Conservation (phyloP, 805 yeast genomes). For the Candida maris region DNA sequence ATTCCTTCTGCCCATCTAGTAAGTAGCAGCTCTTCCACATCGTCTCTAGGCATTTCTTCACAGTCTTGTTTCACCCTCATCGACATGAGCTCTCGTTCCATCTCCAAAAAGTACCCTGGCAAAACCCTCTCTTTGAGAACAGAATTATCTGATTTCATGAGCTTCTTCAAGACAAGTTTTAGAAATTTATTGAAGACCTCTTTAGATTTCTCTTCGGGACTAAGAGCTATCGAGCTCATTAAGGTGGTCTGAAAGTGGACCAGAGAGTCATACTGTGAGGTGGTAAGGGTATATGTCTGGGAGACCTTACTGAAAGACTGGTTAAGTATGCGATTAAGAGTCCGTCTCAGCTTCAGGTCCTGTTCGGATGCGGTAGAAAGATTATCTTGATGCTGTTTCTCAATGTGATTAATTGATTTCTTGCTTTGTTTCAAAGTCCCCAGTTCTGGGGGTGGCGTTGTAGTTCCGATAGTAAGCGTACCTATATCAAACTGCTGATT, state of each 20-base stretch:
- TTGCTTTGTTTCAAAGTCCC: constrained; percentile 10
- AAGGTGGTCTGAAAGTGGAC: constrained; percentile 37
- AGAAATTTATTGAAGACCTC: constrained; percentile 30
- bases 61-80: constrained; percentile 6
- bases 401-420: neutral
- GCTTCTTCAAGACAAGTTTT: constrained; percentile 28
- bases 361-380: constrained; percentile 8
- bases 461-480: constrained; percentile 6
- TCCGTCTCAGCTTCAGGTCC: constrained; percentile 19
- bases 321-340: constrained; percentile 36
- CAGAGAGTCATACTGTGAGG: constrained; percentile 47
- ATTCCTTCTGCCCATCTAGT: constrained; percentile 48
- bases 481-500: constrained; percentile 10
- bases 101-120: constrained; percentile 22
- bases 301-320: constrained; percentile 43
- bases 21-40: constrained; percentile 41
- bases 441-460: neutral
- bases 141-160: constrained; percentile 29
- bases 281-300: constrained; percentile 48
- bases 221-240: constrained; percentile 26
- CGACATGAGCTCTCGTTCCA: constrained; percentile 19
- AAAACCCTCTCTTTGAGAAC: constrained; percentile 25
- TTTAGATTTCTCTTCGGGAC: constrained; percentile 26
- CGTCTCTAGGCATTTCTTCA: constrained; percentile 22
- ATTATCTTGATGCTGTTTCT: constrained; percentile 4